Conservation (phyloP, 2,329 filamentous ascomycete species). For the Juglanconis oblonga region DNA sequence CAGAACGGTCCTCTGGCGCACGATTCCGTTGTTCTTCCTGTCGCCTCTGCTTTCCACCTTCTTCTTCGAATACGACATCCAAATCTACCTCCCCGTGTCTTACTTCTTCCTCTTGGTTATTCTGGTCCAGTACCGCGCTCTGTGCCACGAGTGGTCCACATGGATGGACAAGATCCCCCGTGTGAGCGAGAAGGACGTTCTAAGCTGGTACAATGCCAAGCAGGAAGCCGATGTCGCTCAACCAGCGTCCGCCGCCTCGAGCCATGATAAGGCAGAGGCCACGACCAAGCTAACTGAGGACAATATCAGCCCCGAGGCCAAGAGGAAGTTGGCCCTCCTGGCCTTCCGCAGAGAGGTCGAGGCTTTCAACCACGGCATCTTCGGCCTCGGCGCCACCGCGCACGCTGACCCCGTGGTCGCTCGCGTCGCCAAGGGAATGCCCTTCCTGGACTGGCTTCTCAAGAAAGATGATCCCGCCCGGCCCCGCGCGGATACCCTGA, state of each 20-base stretch:
- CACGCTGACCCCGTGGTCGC: slow-evolving; percentile 21
- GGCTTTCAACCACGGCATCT: slow-evolving; percentile 20
- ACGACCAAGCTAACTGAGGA: slow-evolving; percentile 20
- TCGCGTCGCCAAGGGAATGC: slow-evolving; percentile 28
- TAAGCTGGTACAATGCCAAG: slow-evolving; percentile 44
- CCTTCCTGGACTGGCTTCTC: slow-evolving; percentile 34
- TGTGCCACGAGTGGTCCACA: slow-evolving; percentile 56
- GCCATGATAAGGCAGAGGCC: background rate
- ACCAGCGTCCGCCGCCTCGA: background rate
- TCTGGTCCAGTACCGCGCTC: slow-evolving; percentile 48
- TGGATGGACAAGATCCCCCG: slow-evolving; percentile 52
- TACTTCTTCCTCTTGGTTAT: slow-evolving; percentile 51
- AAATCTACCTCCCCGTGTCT: slow-evolving; percentile 53
- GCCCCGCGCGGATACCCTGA: slow-evolving; percentile 28
- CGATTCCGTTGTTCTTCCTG: slow-evolving; percentile 54
- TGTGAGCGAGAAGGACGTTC: slow-evolving; percentile 46
- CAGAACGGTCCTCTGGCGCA: slow-evolving; percentile 51
- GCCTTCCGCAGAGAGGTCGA: slow-evolving; percentile 35
- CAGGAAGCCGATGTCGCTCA: slow-evolving; percentile 17
- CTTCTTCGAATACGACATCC: slow-evolving; percentile 47
- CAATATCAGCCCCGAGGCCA: slow-evolving; percentile 15
- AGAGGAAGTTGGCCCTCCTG: slow-evolving; percentile 22
- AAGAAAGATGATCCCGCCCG: slow-evolving; percentile 29
- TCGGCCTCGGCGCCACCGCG: slow-evolving; percentile 12
- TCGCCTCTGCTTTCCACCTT: slow-evolving; percentile 56